A percentile compares a stretch with the other conserved stretches of the same genome.
Conservation (phyloP, 2,329 filamentous ascomycete species). For the Bertia moriformis region DNA sequence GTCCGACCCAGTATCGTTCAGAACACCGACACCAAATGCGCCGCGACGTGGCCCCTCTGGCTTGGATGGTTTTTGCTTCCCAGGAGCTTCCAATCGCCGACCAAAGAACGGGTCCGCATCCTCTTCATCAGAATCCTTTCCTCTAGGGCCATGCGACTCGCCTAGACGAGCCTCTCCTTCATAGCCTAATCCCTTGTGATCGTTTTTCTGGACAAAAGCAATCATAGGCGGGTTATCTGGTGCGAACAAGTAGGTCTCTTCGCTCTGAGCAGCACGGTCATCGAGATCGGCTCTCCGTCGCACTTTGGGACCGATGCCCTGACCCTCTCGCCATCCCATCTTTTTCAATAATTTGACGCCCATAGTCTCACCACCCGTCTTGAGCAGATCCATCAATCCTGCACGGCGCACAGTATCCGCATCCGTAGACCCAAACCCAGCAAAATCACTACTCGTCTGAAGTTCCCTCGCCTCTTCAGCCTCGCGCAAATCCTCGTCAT, state of each 20-base stretch:
- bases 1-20: constrained; percentile 89
- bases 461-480: constrained; percentile 64
- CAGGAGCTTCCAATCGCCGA: constrained; percentile 9
- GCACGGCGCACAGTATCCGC: constrained; percentile 30
- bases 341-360: constrained; percentile 70
- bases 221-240: constrained; percentile 6
- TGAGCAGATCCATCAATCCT: constrained; percentile 57
- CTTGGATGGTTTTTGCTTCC: constrained; percentile 21
- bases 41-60: constrained; percentile 35
- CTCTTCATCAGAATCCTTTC: neutral
- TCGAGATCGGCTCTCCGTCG: constrained; percentile 59
- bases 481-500: constrained; percentile 85
- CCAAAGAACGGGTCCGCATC: neutral
- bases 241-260: constrained; percentile 37
- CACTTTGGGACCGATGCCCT: constrained; percentile 81
- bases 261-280: constrained; percentile 23
- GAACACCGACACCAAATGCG: constrained; percentile 72
- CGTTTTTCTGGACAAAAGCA: constrained; percentile 24
- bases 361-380: constrained; percentile 65
- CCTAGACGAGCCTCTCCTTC: constrained; percentile 20
- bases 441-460: constrained; percentile 60
- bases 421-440: constrained; percentile 53
- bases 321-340: constrained; percentile 93
- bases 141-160: constrained; percentile 5
- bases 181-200: constrained; percentile 28